Evolutionary conservation across 768 basidiomycete species (phyloP), one percentile per base, ranked within the genome.

Genomic region (Leccinum longicurvipes): DNA sequence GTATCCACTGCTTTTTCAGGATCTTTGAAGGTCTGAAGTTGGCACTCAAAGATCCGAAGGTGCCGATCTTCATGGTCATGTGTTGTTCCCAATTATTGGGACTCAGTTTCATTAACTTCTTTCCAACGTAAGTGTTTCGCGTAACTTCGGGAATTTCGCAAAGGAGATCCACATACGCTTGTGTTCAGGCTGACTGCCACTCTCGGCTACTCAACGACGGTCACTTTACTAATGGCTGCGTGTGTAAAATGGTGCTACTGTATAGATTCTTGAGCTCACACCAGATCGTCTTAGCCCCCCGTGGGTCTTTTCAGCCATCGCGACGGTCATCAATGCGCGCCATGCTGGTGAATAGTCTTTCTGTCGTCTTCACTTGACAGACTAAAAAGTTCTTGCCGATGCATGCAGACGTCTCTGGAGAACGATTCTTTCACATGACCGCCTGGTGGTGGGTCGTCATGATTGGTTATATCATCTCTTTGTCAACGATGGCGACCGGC

Each of bases 381-480:
- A 5, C 36, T 32, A 34, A 14, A 12, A n/a, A n/a, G n/a, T 41
- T 45, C 14, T 19, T 51, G 19, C 7, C 6, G 28, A 15, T 6
- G 19, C 19, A 28, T 17, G 27, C 39, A 80, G 85, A 86, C 57
- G 74, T 72, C 55, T 81, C 82, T 11, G 85, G 85, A 6, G 86
- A 86, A 63, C 79, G 85, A 17, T 86, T 79, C 71, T 84, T 84
- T 73, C 86, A 86, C 60, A 74, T 84, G 29, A 65, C 76, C 1
- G 70, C 61, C 3, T 79, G 76, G 71, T 83, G 80, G 81, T 84
- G 83, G 83, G 77, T 70, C 17, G 77, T 80, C 34, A 80, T 85
- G 11, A 31, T 84, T 9, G 86, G 82, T 0, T 86, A 80, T 63
- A 80, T 86, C 54, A 81, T 87, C 57, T 76, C 77, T 7, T 66